Evolutionary conservation across 2,329 filamentous ascomycete genomes (phyloP), one percentile per base, ranked within the genome.

Genomic region (Didymella sp.): DNA sequence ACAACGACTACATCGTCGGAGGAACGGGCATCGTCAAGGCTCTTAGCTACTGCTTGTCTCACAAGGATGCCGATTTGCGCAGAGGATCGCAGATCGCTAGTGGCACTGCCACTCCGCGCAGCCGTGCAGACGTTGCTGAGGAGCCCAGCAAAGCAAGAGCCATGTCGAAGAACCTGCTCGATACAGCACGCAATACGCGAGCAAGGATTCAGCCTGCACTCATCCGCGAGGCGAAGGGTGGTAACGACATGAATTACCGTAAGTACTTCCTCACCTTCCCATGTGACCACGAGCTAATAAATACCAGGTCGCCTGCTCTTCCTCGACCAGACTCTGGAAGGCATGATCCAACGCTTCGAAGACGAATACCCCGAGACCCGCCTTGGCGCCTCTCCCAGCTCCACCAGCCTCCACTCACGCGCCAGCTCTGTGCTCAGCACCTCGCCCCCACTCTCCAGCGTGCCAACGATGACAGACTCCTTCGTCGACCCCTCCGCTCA

Each of bases 11-110:
- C 76, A 92, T 98, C 41, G 95, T 98, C 68, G 93, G 94, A 19
- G 94, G 94, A 15, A 96, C 92, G 0, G 95, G 94, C 24, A 92
- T 99, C 1, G 94, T 96, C 45, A 97, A 96, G 78, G 95, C 95
- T 4, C 81, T 99, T 42, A 88, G 91, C 51, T 96, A 96, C 68
- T 96, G 93, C 69, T 81, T 99, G 46, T 89, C 92, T 66, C 96
- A 96, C 72, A 87, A 90, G 58, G 87, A 89, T 51, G 85, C 85
- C 27, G 79, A 85, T 61, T 74, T 82, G 35, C 74, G 76, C 30
- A 68, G 75, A 59, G 61, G 64, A 12, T 74, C 62, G 68, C 73
- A 50, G 33, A 72, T 79, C n/a, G 71, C 74, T 1, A 85, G 84
- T 70, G 84, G 83, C 38, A 78, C 81, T n/a, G 77, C 74, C 13